Percentiles rank a stretch among this genome's conserved stretches.
These are phyloP conservation scores for Polyporus tsugae DNA, from an alignment of 1,284 basidiomycete genomes.

Conservation along the genomic window DNA sequence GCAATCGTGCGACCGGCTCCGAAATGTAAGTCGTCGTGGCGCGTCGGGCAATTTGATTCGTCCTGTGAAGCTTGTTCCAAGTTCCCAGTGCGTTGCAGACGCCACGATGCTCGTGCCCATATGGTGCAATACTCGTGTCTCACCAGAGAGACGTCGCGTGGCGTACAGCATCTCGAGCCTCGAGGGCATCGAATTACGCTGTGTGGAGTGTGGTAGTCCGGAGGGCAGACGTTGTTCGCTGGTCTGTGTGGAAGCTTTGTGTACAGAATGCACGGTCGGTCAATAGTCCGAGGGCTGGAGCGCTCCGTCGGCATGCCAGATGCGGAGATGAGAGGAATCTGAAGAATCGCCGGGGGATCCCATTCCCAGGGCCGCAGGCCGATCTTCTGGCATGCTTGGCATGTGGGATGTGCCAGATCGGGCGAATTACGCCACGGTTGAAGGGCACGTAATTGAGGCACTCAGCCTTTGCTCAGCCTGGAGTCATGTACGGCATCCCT, in stretches of 20 bases:
- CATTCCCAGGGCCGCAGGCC: neutral
- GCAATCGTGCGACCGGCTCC: neutral
- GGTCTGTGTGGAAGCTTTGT: neutral
- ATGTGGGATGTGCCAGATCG: neutral
- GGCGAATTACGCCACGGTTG: neutral
- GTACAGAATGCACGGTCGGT: neutral
- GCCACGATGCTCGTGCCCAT: neutral
- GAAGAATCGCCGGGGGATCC: neutral
- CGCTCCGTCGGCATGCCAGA: neutral
- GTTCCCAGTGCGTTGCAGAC: neutral
- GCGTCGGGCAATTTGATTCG: neutral
- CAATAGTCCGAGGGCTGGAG: neutral
- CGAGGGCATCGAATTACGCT: neutral
- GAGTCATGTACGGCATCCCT: conserved; percentile 4
- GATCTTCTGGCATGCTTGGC: neutral
- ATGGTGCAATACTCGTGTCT: neutral
- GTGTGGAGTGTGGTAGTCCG: neutral
- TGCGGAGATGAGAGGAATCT: neutral
- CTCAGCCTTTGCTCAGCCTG: too few relatives aligned
- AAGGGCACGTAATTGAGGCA: neutral
- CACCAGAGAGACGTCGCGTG: neutral
- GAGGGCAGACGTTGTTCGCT: neutral
- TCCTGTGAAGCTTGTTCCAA: neutral
- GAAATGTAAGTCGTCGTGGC: neutral
- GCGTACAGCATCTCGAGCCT: neutral